phyloP scores from a whole-genome alignment of 2,329 filamentous ascomycete genomes.

The Biscogniauxia mediterranea region DNA sequence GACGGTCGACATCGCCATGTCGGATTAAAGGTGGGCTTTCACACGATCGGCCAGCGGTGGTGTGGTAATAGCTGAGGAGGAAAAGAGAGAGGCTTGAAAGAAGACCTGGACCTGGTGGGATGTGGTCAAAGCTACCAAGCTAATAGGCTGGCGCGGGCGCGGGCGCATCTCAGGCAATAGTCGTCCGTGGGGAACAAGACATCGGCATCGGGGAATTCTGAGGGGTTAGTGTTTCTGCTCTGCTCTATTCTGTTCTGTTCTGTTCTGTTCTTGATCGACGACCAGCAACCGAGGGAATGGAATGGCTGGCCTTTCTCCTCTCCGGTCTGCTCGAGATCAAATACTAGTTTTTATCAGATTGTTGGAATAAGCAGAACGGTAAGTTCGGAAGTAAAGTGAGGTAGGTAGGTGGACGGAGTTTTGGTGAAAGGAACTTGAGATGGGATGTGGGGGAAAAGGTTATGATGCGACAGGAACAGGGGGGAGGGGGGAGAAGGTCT shows the following conservation, averaged over 20 bases:
- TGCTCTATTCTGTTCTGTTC: too few species aligned
- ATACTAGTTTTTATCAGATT: neutral
- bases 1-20: conserved; percentile 39
- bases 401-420: neutral
- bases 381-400: neutral
- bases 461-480: neutral
- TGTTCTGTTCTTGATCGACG: conserved; percentile 23
- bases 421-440: neutral
- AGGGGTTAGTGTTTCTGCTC: conserved; percentile 19
- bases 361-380: neutral
- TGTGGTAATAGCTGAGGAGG: conserved; percentile 10
- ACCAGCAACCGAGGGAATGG: conserved; percentile 13
- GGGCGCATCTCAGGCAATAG: conserved; percentile 22
- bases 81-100: conserved; percentile 4
- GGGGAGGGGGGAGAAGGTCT: neutral
- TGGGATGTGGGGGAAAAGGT: neutral
- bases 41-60: conserved; percentile 22
- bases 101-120: conserved; percentile 1
- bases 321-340: neutral
- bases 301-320: too few species aligned
- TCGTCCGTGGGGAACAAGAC: conserved; percentile 5
- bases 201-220: conserved; percentile 12
- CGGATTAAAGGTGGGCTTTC: conserved; percentile 15
- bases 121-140: conserved; percentile 11
- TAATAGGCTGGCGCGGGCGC: conserved; percentile 15